Evolutionary conservation across 176 grass and related monocot species (phyloP).

Genomic region (Oryza rufipogon): DNA sequence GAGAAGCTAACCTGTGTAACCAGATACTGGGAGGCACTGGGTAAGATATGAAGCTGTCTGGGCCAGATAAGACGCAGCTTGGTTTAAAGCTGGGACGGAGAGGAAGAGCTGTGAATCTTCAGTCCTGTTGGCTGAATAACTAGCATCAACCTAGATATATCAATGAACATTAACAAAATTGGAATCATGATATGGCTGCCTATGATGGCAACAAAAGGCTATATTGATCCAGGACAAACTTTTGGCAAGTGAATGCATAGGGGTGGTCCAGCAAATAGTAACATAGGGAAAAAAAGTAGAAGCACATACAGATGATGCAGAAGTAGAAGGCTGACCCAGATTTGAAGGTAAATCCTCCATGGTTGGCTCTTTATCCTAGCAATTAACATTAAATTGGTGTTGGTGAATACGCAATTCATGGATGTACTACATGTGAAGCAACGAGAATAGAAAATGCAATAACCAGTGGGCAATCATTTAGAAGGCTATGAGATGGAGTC

Average conservation of each 20-base stretch:
- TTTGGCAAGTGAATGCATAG: neutral
- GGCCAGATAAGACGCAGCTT: constrained; percentile 73
- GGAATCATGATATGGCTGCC: neutral
- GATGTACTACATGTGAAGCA: neutral
- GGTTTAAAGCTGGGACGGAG: constrained; percentile 61
- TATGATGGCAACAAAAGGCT: neutral
- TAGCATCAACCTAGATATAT: constrained; percentile 60
- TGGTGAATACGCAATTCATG: neutral
- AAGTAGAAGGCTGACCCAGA: constrained; percentile 12
- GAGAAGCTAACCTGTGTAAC: constrained; percentile 51
- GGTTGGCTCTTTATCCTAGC: neutral
- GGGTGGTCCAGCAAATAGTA: neutral
- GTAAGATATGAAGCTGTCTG: constrained; percentile 86
- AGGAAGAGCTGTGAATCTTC: constrained; percentile 63
- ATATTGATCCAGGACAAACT: constrained; percentile 2
- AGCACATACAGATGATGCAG: constrained; percentile 8
- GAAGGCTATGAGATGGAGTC: neutral
- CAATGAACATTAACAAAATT: neutral
- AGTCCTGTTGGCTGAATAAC: constrained; percentile 44
- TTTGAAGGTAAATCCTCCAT: constrained; percentile 17
- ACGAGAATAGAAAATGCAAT: neutral
- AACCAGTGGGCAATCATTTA: neutral
- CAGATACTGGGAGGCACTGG: constrained; percentile 69
- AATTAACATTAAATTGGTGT: neutral
- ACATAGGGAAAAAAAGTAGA: too few species aligned